Base-by-base conservation (phyloP, 2,329 filamentous ascomycete species). In the Xylariaceae sp. region DNA sequence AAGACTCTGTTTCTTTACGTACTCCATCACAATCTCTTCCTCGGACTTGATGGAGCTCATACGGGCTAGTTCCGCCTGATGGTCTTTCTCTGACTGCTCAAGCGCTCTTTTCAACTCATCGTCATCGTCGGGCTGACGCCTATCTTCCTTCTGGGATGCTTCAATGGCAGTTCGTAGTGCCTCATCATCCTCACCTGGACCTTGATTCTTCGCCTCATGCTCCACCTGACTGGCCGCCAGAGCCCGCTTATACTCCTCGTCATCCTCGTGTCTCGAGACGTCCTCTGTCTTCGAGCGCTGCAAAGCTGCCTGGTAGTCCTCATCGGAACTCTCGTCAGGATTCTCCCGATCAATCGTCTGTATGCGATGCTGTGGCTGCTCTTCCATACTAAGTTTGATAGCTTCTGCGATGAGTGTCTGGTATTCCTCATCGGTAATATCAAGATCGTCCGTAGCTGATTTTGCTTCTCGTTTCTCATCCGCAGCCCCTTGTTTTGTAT, bases 1-100 rank as follows among this genome's bases (percentile, higher is more conserved):
- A 39, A 89, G 63, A 65, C 86, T 90, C 71, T 90, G 86, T 71
- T 83, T 86, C 74, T 86, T 87, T 38, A 90, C 77, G 66, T 89
- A 90, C 60, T 90, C 86, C 63, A 91, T 66, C 9, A 90, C 80
- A 50, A 87, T 82, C 48, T 89, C 81, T 63, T 91, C 86, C 62
- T 90, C 87, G 0, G 75, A 80, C 61, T 68, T 74, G 47, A 71
- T 65, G 35, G 64, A 68, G 42, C 67, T 65, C 33, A 73, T 68
- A 4, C 71, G 68, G 39, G 69, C 67, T 56, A 74, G 59, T 46
- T 77, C 67, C 32, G 73, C 66, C 45, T 67, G 66, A 19, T 78
- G 75, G 11, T 68, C 71, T 7, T 68, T 66, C 56, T 73, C 70
- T 0, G 74, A 77, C 45, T 72, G 74, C 42, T 73, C 72, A 33